Percentiles rank a stretch among this genome's conserved stretches.
These are phyloP conservation scores for Lathyrus aphaca DNA, from an alignment of 306 rosid genomes.

Conservation along the genomic window DNA sequence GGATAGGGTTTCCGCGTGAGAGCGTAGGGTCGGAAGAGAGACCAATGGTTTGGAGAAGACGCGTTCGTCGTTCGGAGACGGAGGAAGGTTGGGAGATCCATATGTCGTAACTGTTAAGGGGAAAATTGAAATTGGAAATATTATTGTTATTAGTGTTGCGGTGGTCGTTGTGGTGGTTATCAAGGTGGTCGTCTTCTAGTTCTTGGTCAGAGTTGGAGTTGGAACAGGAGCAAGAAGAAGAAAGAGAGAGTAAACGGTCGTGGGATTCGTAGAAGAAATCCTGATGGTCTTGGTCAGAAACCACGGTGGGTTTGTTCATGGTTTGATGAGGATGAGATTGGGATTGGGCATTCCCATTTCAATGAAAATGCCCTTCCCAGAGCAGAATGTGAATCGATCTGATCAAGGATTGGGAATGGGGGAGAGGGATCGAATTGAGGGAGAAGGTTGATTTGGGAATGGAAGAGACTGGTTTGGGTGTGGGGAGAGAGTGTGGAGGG, in stretches of 20 bases:
- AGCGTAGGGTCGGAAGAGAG: constrained; percentile 67
- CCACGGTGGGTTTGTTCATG: constrained; percentile 67
- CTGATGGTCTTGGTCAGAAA: constrained; percentile 40
- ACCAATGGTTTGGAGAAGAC: constrained; percentile 77
- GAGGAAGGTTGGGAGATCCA: constrained; percentile 97
- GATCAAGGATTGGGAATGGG: not conserved
- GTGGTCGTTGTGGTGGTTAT: no score
- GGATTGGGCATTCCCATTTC: constrained; percentile 80
- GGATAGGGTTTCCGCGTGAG: constrained; percentile 42
- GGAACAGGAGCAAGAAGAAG: constrained; percentile 87
- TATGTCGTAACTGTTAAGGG: constrained; percentile 63
- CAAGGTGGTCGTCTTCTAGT: constrained; percentile 19
- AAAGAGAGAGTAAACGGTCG: constrained; percentile 82
- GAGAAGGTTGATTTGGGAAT: constrained; percentile 41
- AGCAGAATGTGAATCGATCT: not conserved
- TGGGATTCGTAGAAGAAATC: constrained; percentile 87
- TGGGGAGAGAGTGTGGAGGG: not conserved
- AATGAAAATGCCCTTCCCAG: constrained; percentile 53
- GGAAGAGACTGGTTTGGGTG: constrained; percentile 39
- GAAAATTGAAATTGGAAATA: constrained; percentile 38
- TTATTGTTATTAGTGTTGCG: not conserved
- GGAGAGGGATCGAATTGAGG: constrained; percentile 1
- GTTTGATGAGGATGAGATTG: constrained; percentile 29
- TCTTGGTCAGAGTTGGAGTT: constrained; percentile 71
- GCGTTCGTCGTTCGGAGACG: constrained; percentile 80